Evolutionary conservation across 164 flowering plant genomes (phyloP), one percentile per base, ranked within the genome.

Genomic region (Berberis vulgaris): DNA sequence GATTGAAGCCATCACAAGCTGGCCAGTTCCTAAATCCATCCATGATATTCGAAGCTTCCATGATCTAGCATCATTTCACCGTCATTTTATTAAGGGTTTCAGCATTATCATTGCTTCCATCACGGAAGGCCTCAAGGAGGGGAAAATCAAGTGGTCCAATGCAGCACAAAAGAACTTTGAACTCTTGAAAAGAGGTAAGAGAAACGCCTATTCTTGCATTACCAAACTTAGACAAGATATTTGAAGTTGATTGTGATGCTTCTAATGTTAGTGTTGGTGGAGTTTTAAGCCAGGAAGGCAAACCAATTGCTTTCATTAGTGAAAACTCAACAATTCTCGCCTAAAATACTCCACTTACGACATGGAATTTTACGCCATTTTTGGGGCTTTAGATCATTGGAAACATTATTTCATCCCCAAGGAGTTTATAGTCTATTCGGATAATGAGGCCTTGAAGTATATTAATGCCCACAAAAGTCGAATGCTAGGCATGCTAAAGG

Each of bases 281-380:
- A 53, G 56, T 49, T 9, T 41, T 62, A 3, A 7, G 45, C 26
- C 56, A 62, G 11, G 45, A 39, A 38, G 7, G 44, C 8, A 49
- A n/a, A 45, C 45, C 39, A 1, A 54, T 41, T 10, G 9, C 49
- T 12, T 63, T 61, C 11, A 26, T 45, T 41, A 42, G 54, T 26
- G 13, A 11, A 62, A 68, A 57, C n/a, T 68, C 2, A 68, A 13
- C 46, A 7, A 68, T 3, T 2, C 49, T 0, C 54, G 45, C 7
- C 2, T 3, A 9, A n/a, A n/a, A 9, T 68, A 62, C 10, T 55
- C 43, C 2, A 68, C 62, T 7, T 68, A 62, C 39, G 71, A 62
- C n/a, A 57, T 46, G 4, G 66, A 68, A 41, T 62, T 68, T 13
- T 68, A 68, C 57, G 57, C 57, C 0, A 41, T 62, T 42, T 41